These are phyloP conservation scores for Mortierella sp. DNA, from an alignment of 371 early-diverging fungal genomes.

Conservation along the genomic window DNA sequence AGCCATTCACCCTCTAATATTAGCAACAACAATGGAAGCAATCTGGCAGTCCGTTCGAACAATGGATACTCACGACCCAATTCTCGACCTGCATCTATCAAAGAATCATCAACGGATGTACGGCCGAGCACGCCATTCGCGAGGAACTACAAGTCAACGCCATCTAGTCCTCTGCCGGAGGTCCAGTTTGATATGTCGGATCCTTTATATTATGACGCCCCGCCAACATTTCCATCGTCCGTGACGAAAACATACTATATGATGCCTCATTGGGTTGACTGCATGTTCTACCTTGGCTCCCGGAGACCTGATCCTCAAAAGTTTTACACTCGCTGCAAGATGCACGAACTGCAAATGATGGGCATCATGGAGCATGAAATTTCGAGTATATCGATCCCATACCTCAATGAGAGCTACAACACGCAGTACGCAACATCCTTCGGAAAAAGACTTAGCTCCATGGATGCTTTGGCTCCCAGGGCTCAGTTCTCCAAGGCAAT, in stretches of 20 bases:
- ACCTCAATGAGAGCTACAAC: slow-evolving; percentile 56
- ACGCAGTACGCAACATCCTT: slow-evolving; percentile 24
- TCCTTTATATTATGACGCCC: slow-evolving; percentile 66
- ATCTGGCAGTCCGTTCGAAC: slow-evolving; percentile 33
- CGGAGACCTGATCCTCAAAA: slow-evolving; percentile 65
- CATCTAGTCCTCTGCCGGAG: slow-evolving; percentile 33
- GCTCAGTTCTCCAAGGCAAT: slow-evolving; percentile 23
- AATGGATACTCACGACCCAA: slow-evolving; percentile 39
- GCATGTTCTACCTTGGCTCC: slow-evolving; percentile 83
- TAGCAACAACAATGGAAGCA: slow-evolving; percentile 34
- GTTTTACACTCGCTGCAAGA: slow-evolving; percentile 78
- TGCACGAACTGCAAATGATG: slow-evolving; percentile 88
- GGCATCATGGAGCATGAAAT: slow-evolving; percentile 78
- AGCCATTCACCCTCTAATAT: slow-evolving; percentile 31
- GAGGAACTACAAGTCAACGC: slow-evolving; percentile 23
- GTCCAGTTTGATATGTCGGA: slow-evolving; percentile 59
- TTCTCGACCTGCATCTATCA: slow-evolving; percentile 38
- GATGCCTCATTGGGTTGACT: slow-evolving; percentile 94
- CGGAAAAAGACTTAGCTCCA: slow-evolving; percentile 33
- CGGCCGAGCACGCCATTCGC: slow-evolving; percentile 49
- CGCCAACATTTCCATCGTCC: slow-evolving; percentile 42
- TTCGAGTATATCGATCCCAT: slow-evolving; percentile 68
- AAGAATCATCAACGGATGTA: slow-evolving; percentile 33
- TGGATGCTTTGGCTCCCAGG: slow-evolving; percentile 28
- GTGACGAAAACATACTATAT: slow-evolving; percentile 70